Base-by-base conservation (phyloP, 1,284 basidiomycete genomes). In the Rhizoctonia solani region DNA sequence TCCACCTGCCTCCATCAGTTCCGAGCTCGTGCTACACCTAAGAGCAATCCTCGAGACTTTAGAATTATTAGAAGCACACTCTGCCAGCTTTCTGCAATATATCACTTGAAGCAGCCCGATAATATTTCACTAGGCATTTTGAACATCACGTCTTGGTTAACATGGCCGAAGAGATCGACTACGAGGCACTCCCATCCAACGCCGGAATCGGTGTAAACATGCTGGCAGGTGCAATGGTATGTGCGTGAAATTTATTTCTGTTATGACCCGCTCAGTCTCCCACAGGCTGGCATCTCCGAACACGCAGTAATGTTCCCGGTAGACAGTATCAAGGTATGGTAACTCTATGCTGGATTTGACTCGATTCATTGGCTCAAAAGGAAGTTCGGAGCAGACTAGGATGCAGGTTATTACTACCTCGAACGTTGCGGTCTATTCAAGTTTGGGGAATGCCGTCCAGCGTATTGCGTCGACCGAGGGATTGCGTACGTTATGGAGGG, bases 271-370 rank as follows among this genome's bases (percentile, higher is more conserved):
- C 46, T 67, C 67, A 23, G 25, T 41, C 50, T 41, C 47, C 49
- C 68, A 3, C 76, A 95, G 93, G 96, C 97, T 72, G 97, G 97
- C 70, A 99, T 99, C 74, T 95, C 94, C 66, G 97, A 99, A 78
- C 97, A 99, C 79, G 93, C 95, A 27, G 93, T 97, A 76, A 99
- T 99, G 91, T 99, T 93, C 76, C 97, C 97, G 2, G 83, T 99
- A 71, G 97, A 99, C 80, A 95, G 93, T 74, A 97, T 99, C 77
- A 98, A 99, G 83, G 96, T 93, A 69, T 72, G 87, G 78, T 19
- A 19, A 14, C n/a, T 47, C 34, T 32, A 32, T 27, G 14, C 23
- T 32, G 32, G 16, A 32, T 3, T 58, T 23, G n/a, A 16, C 23
- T 41, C 16, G 29, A 23, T 19, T 14, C 41, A 55, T 16, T 23